Evolutionary conservation across 345 rosid genomes (phyloP), one percentile per base, ranked within the genome.

Genomic region (Murraya paniculata): DNA sequence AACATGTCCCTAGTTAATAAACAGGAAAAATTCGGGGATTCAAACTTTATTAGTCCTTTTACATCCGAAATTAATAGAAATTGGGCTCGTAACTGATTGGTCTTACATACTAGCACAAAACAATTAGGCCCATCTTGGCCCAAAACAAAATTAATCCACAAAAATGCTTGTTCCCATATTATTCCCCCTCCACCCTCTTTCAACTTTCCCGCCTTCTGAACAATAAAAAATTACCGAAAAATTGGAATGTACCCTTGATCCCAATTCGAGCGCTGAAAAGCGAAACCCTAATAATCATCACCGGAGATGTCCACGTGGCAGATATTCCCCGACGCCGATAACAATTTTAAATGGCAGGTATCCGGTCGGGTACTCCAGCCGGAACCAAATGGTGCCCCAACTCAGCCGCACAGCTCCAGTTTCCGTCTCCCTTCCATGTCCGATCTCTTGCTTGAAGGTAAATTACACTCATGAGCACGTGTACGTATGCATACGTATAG

Each of bases 231-330:
- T 24, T 31, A 38, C 5, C 30, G 31, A 38, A 3, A 2, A n/a
- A 31, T 4, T 9, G 28, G 56, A 48, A 16, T 25, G 41, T 25
- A 64, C 27, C 16, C 5, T 56, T 9, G 27, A 39, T 8, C 4
- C 6, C 28, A 27, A n/a, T 30, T 27, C 7, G 5, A 9, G 9
- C 11, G 68, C 57, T 48, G 27, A 16, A 36, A 73, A 28, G 22
- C 22, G 1, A 41, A 60, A 25, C 77, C 64, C 77, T 58, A 61
- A 75, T 14, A 61, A 75, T 19, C 24, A 31, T 35, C 64, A 71
- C 79, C 55, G 79, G 28, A 77, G 78, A 95, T 95, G 99, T 90
- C 97, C 45, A 81, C 94, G 82, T 92, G 97, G 97, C 83, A 87
- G 73, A 78, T 91, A 3, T 81, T 82, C 81, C 66, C 93, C 79